These are phyloP conservation scores for Syzygium malaccense DNA, from an alignment of 441 rosid species.

Conservation along the genomic window DNA sequence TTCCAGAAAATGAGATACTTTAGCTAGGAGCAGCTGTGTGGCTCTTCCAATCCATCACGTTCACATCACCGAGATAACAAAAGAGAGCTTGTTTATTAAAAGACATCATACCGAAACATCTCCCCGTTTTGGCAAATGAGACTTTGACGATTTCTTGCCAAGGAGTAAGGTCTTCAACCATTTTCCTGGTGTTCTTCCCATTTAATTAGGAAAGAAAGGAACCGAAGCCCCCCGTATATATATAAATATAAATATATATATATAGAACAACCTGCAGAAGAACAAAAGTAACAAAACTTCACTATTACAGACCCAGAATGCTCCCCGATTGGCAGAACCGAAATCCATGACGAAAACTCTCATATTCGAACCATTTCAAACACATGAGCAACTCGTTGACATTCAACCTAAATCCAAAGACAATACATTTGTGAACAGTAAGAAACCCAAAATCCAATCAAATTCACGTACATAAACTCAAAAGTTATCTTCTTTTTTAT, in stretches of 20 bases:
- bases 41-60: not conserved
- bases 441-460: not conserved
- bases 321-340: not conserved
- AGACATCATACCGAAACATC: slow-evolving; percentile 30
- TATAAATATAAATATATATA: not conserved
- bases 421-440: not conserved
- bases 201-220: slow-evolving; percentile 1
- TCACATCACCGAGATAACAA: not conserved
- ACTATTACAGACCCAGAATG: not conserved
- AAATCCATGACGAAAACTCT: not conserved
- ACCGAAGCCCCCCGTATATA: not conserved
- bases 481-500: not conserved
- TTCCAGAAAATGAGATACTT: not conserved
- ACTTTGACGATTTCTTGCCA: slow-evolving; percentile 72
- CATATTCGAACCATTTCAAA: not conserved
- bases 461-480: not conserved
- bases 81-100: not conserved
- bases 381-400: not conserved
- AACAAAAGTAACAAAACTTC: not conserved
- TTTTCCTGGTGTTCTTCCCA: slow-evolving; percentile 78
- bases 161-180: slow-evolving; percentile 71
- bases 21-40: not conserved
- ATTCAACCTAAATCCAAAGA: not conserved
- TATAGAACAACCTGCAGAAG: not conserved
- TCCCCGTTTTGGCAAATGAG: slow-evolving; percentile 46